Evolutionary conservation across 2,329 filamentous ascomycete species (phyloP), one percentile per base, ranked within the genome.

Genomic region (Domatiomyces globalis): DNA sequence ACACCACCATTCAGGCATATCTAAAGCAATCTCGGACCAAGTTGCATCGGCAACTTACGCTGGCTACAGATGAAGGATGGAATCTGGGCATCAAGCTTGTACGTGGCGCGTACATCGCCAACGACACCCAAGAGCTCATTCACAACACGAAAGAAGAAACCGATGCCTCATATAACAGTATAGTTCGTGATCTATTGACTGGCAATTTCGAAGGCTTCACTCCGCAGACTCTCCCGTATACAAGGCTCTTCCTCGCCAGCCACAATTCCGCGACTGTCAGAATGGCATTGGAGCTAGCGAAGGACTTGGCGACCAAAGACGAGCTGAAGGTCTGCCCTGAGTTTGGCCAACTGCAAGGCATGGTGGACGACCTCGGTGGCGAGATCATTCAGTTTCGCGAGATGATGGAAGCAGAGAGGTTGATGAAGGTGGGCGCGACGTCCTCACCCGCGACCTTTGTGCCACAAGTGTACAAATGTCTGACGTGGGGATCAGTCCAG

Each of bases 321-420:
- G 64, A 70, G 57, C 63, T 65, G 25, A 47, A 66, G 42, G 65
- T 71, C 46, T 69, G 74, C 12, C 67, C 79, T 1, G 69, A 71
- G 36, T 88, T 87, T 65, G 85, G 85, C 2, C 89, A 95, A 69
- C 77, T 95, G 1, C 85, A 90, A 71, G 89, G 90, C 43, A 96
- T 96, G 90, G 90, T 90, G 1, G 90, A 96, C 60, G 89, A 95
- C 64, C 81, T 96, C 49, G 87, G 83, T 52, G 75, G 76, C 58
- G 71, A 73, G 39, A 67, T 80, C 1, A n/a, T 51, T 29, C 67
- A 67, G 46, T 33, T 36, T 19, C 27, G 36, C 36, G 49, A 51
- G 29, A 58, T 50, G 20, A 61, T 55, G 54, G 20, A 43, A 5
- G 20, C 20, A 12, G 25, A 52, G 55, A 49, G 56, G 52, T 53